phyloP scores from a whole-genome alignment of 2,329 filamentous ascomycete genomes.

The Sporothrix protearum region DNA sequence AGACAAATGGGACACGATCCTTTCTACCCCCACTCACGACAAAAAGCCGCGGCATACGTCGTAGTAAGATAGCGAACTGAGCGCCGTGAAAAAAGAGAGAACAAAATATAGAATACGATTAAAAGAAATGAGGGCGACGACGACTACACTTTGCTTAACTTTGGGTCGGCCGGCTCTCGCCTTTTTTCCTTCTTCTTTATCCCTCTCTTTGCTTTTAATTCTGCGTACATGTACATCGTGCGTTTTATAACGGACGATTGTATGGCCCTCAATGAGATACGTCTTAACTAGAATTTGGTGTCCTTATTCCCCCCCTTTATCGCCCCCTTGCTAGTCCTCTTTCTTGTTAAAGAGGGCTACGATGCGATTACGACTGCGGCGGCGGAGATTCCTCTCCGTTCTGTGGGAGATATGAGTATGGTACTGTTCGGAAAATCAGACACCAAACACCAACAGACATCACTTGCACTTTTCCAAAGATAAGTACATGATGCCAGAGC shows the following conservation, averaged over 20 bases:
- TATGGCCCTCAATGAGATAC: background rate
- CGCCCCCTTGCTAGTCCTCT: background rate
- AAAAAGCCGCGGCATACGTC: background rate
- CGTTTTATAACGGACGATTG: background rate
- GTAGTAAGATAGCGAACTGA: background rate
- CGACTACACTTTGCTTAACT: background rate
- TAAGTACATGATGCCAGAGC: background rate
- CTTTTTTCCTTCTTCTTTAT: background rate
- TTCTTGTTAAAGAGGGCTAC: background rate
- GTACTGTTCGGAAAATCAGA: background rate
- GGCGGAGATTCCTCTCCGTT: background rate
- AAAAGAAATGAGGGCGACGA: background rate
- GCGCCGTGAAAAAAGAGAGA: background rate
- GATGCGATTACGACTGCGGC: background rate
- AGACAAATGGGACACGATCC: background rate
- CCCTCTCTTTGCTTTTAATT: background rate
- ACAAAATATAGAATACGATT: too few species aligned
- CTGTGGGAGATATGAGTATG: too few species aligned
- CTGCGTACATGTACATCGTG: background rate
- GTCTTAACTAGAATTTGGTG: background rate
- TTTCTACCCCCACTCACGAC: background rate
- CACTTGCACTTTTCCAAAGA: background rate
- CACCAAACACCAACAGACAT: background rate
- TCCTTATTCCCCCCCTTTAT: background rate
- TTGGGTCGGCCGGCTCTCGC: constrained; percentile 5